Conservation (phyloP, 768 basidiomycete species). For the Strobilomyces dryophilus region DNA sequence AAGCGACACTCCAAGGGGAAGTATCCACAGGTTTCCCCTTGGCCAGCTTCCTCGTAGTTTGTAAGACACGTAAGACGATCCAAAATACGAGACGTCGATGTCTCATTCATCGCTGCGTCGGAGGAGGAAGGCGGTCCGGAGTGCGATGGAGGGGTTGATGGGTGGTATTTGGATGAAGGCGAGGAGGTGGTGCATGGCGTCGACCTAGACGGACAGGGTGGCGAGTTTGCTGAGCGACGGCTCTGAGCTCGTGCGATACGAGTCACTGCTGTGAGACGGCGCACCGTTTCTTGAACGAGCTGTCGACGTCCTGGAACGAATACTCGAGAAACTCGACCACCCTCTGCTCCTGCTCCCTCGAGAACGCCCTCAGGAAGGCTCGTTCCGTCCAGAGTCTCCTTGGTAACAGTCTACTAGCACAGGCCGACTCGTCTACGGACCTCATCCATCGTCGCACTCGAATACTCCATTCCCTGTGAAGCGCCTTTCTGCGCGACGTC, state of each 20-base stretch:
- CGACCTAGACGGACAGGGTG: no score
- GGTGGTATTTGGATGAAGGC: no score
- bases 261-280: slow-evolving; percentile 23
- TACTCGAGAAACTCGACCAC: slow-evolving; percentile 64
- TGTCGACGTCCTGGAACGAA: no score
- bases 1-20: slow-evolving; percentile 45
- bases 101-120: no score
- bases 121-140: no score
- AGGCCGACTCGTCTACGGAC: slow-evolving; percentile 70
- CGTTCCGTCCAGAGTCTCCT: neutral
- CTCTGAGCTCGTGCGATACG: no score
- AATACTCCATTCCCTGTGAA: slow-evolving; percentile 59
- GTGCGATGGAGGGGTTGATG: no score
- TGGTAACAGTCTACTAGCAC: slow-evolving; percentile 22
- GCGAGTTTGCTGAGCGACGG: no score
- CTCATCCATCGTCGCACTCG: no score
- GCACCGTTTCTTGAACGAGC: slow-evolving; percentile 73
- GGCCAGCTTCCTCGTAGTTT: slow-evolving; percentile 25
- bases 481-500: slow-evolving; percentile 64
- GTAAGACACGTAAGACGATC: slow-evolving; percentile 44
- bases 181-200: no score
- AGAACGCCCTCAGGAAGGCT: slow-evolving; percentile 32
- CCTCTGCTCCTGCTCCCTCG: slow-evolving; percentile 57
- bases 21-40: slow-evolving; percentile 18
- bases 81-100: slow-evolving; percentile 50